Evolutionary conservation across 1,284 basidiomycete species (phyloP).

Genomic region (Trichosporon asahii): DNA sequence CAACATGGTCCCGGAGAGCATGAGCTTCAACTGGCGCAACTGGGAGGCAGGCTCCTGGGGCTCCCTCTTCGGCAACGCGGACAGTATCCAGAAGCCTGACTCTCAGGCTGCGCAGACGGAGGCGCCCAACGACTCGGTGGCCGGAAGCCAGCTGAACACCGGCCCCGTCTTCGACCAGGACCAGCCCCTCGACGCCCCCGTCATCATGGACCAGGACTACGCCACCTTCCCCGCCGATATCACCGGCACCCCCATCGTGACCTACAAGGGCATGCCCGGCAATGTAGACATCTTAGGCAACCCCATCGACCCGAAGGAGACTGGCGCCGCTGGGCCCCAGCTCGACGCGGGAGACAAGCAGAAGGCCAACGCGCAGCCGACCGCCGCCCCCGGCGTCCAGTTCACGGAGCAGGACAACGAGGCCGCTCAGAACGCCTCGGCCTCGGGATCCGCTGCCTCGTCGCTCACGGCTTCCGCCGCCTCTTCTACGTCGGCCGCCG

Average conservation of each 20-base stretch:
- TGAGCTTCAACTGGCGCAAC: not conserved
- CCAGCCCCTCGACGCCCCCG: not conserved
- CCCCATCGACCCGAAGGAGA: not conserved
- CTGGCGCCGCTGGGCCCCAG: not conserved
- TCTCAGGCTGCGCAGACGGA: not conserved
- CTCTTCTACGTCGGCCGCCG: not conserved
- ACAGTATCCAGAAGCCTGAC: not conserved
- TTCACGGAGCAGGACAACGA: not conserved
- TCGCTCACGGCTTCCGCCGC: not conserved
- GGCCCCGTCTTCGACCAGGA: not conserved
- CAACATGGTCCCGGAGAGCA: not conserved
- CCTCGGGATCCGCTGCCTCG: not conserved
- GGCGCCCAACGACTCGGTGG: not conserved
- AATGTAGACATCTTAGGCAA: not conserved
- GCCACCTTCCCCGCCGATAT: not conserved
- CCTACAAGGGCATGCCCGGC: not conserved
- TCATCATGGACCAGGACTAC: not conserved
- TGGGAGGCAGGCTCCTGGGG: not conserved
- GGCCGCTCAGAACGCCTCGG: not conserved
- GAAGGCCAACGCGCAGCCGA: constrained; percentile 1
- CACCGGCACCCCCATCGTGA: not conserved
- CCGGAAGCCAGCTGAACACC: not conserved
- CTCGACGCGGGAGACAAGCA: not conserved
- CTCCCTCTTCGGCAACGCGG: not conserved
- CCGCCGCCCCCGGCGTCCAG: not conserved